A percentile compares a stretch with the other conserved stretches of the same genome.
Evolutionary conservation across 352 stramenopile species (phyloP).

Genomic region (Globisporangium middletonii): DNA sequence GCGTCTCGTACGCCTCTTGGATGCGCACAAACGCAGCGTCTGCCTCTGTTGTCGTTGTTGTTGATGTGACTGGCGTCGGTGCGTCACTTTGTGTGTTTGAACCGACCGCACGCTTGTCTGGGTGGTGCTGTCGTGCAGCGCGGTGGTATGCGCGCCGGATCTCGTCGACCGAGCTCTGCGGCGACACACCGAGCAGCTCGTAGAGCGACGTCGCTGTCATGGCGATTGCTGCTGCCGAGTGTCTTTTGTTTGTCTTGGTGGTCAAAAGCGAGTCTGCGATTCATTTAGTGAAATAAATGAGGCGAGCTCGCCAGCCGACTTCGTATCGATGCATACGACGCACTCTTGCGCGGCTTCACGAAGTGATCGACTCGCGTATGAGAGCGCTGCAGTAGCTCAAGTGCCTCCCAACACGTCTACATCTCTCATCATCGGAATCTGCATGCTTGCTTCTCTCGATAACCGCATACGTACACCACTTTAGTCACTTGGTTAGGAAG

Average conservation of each 20-base stretch:
- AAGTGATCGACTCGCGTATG: too few relatives aligned
- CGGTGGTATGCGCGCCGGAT: constrained; percentile 70
- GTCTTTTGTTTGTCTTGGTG: neutral
- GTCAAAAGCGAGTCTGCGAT: neutral
- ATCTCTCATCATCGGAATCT: too few relatives aligned
- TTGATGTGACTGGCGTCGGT: neutral
- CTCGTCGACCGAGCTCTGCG: constrained; percentile 45
- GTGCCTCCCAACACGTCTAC: too few relatives aligned
- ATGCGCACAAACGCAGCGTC: constrained; percentile 44
- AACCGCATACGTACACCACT: too few relatives aligned
- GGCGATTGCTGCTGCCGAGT: neutral
- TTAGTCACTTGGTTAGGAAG: too few relatives aligned
- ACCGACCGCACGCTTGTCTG: constrained; percentile 40
- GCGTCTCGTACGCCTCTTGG: constrained; percentile 65
- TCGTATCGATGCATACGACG: too few relatives aligned
- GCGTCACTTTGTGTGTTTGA: neutral
- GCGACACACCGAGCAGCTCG: constrained; percentile 38
- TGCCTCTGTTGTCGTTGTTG: neutral
- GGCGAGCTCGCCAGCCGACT: too few relatives aligned
- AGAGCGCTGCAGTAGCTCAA: too few relatives aligned
- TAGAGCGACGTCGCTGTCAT: constrained; percentile 31
- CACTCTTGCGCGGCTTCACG: too few relatives aligned
- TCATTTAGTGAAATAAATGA: too few relatives aligned
- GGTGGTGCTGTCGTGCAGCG: constrained; percentile 45
- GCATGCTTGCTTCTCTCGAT: too few relatives aligned